Evolutionary conservation across 75 land plant species (phyloP), one percentile per base, ranked within the genome.

Genomic region (Cupressus sempervirens): DNA sequence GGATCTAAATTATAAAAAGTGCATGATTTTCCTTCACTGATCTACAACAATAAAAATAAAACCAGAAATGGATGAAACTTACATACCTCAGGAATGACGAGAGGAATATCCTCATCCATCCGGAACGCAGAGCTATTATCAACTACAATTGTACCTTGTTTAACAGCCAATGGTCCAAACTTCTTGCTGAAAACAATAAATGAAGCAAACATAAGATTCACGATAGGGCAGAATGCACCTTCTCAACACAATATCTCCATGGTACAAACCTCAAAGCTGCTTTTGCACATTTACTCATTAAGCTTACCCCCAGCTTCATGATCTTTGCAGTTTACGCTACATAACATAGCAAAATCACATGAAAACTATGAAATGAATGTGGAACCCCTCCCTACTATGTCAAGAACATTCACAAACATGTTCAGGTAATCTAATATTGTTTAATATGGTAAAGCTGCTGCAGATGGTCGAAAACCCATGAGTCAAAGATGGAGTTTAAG

Each of bases 81-180:
- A n/a, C 18, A 35, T 20, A 94, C 98, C 90, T 98, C 99, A 36
- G 99, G 99, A 15, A 98, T 94, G 14, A 98, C 95, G 14, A 98
- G 90, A 58, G 99, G 99, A 73, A 98, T 89, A 10, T 82, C 89
- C 72, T 91, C 93, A 80, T 87, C 96, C 99, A 98, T 98, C 83
- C 99, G 83, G 86, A 98, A 98, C 13, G 99, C 99, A 40, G 96
- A 95, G 89, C 99, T 98, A 82, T 96, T 98, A 83, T 98, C 99
- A 73, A 98, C 99, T 10, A 98, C 99, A 53, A 98, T 86, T 9
- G 93, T 43, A 2, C 99, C 99, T 53, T 86, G 73, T 35, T 87
- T 89, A 0, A 86, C 99, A 13, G 99, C 99, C 35, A 92, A 53
- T 0, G 99, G 99, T 5, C 95, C 99, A 82, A 90, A 92, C 86